Conservation (phyloP, 345 rosid species). For the Erodium maritimum region DNA sequence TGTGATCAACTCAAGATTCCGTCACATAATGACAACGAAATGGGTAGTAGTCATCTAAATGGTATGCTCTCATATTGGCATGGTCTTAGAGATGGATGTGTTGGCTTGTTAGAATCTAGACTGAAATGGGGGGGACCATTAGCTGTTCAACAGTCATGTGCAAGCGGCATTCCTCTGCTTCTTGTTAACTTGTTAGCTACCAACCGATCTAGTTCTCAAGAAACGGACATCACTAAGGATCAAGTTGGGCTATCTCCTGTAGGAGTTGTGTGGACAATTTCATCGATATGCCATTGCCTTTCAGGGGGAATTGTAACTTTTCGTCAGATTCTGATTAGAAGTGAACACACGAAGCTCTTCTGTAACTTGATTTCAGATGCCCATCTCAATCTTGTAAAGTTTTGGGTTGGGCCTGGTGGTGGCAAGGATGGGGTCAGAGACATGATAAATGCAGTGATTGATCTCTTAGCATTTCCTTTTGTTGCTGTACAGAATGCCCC, state of each 20-base stretch:
- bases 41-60: conserved; percentile 13
- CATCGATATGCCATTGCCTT: conserved; percentile 79
- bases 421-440: conserved; percentile 84
- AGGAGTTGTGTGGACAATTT: conserved; percentile 78
- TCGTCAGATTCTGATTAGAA: conserved; percentile 62
- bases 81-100: conserved; percentile 83
- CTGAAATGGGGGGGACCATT: conserved; percentile 78
- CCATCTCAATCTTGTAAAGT: conserved; percentile 73
- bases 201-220: conserved; percentile 27
- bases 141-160: conserved; percentile 73
- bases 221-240: conserved; percentile 24
- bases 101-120: conserved; percentile 76
- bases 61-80: conserved; percentile 64
- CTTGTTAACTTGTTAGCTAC: conserved; percentile 52
- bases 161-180: conserved; percentile 73
- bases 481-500: conserved; percentile 80
- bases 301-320: conserved; percentile 60
- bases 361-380: conserved; percentile 49
- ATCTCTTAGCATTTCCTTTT: conserved; percentile 88
- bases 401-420: conserved; percentile 89
- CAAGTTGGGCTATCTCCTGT: conserved; percentile 61
- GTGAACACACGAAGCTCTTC: conserved; percentile 50
- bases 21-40: conserved; percentile 29
- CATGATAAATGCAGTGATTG: conserved; percentile 53
- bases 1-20: conserved; percentile 60